phyloP scores from a whole-genome alignment of 305 asterid genomes.

The Nicotiana rustica region DNA sequence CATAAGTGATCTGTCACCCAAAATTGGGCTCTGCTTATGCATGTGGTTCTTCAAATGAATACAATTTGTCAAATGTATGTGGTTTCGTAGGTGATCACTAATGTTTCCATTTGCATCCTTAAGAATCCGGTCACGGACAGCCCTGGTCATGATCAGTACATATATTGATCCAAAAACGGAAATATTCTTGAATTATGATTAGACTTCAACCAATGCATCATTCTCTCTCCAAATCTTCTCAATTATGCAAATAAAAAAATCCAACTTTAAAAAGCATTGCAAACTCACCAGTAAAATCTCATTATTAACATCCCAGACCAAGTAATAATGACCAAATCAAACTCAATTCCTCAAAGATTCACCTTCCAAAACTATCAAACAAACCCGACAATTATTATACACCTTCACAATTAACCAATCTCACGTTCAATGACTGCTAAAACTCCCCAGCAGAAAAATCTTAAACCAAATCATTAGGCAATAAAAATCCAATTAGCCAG shows the following conservation, averaged over 20 bases:
- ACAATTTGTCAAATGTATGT: slow-evolving; percentile 95
- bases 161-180: slow-evolving; percentile 45
- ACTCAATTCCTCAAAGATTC: slow-evolving; percentile 24
- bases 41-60: slow-evolving; percentile 97
- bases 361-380: slow-evolving; percentile 28
- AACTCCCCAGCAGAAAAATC: slow-evolving; percentile 11
- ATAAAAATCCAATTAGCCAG: slow-evolving; percentile 8
- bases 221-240: slow-evolving; percentile 51
- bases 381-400: slow-evolving; percentile 1
- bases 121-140: slow-evolving; percentile 83
- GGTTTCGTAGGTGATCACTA: slow-evolving; percentile 86
- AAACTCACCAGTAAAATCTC: slow-evolving; percentile 25
- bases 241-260: slow-evolving; percentile 30
- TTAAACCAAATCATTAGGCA: slow-evolving; percentile 26
- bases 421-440: slow-evolving; percentile 28
- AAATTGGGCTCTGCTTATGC: slow-evolving; percentile 90
- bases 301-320: neutral
- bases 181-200: slow-evolving; percentile 46
- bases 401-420: slow-evolving; percentile 19
- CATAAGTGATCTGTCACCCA: slow-evolving; percentile 80
- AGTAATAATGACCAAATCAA: slow-evolving; percentile 36
- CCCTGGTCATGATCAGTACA: slow-evolving; percentile 89
- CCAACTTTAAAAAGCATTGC: neutral
- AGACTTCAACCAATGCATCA: slow-evolving; percentile 46
- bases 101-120: slow-evolving; percentile 89